Conservation (phyloP, 1,284 basidiomycete genomes). For the Fomitiporia mediterranea region DNA sequence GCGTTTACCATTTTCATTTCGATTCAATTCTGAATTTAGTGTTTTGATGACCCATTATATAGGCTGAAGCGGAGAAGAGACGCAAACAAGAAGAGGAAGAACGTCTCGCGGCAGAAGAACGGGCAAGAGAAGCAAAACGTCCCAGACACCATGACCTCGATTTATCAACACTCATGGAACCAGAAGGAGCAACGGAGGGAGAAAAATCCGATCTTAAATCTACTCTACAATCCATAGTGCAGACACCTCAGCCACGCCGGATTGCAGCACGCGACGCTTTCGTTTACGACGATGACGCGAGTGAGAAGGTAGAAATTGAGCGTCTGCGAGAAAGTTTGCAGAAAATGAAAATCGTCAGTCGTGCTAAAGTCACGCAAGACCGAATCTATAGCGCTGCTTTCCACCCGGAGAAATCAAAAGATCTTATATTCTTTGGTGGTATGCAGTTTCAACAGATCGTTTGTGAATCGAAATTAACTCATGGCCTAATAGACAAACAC, state of each 20-base stretch:
- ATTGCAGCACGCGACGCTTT: conserved; percentile 47
- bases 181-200: conserved; percentile 42
- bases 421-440: conserved; percentile 78
- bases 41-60: background rate
- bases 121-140: conserved; percentile 52
- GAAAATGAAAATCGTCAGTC: conserved; percentile 55
- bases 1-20: conserved; percentile 19
- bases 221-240: conserved; percentile 38
- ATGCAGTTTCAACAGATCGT: conserved; percentile 22
- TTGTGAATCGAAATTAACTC: conserved; percentile 6
- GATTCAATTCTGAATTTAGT: background rate
- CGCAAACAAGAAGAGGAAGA: conserved; percentile 53
- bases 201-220: conserved; percentile 43
- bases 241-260: conserved; percentile 35
- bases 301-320: conserved; percentile 42
- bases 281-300: conserved; percentile 38
- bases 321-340: conserved; percentile 51
- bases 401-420: conserved; percentile 76
- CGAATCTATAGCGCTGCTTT: conserved; percentile 71
- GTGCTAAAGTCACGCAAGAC: conserved; percentile 72
- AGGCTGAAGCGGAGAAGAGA: conserved; percentile 45
- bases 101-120: conserved; percentile 55
- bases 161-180: conserved; percentile 41
- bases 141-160: conserved; percentile 65
- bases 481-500: conserved; percentile 57